Conservation (phyloP, 352 stramenopile genomes). For the Globisporangium canariense region DNA sequence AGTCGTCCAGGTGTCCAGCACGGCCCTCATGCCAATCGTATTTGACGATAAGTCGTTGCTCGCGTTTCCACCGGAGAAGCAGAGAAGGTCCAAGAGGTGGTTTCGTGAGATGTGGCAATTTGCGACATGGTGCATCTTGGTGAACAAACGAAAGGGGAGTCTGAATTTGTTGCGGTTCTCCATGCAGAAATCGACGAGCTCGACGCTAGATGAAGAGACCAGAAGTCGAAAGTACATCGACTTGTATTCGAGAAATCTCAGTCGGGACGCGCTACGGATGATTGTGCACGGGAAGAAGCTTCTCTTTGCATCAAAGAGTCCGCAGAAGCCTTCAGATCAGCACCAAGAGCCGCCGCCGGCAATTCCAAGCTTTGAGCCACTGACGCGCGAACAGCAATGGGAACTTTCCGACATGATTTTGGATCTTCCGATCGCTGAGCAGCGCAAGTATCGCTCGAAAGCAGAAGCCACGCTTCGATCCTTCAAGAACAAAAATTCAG, state of each 20-base stretch:
- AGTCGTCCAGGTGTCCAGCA: conserved; percentile 26
- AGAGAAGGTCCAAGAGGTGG: conserved; percentile 39
- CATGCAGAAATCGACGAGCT: not conserved
- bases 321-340: conserved; percentile 10
- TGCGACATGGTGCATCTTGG: conserved; percentile 44
- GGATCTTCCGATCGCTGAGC: conserved; percentile 39
- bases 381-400: conserved; percentile 51
- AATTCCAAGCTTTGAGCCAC: conserved; percentile 26
- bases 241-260: conserved; percentile 58
- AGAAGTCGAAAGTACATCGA: conserved; percentile 34
- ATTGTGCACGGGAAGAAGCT: conserved; percentile 36
- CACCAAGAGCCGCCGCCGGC: conserved; percentile 10
- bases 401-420: conserved; percentile 65
- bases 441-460: conserved; percentile 44
- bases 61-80: conserved; percentile 22
- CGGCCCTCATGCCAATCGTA: conserved; percentile 35
- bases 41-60: conserved; percentile 13
- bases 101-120: conserved; percentile 72
- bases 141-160: conserved; percentile 24
- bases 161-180: conserved; percentile 12
- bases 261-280: conserved; percentile 34
- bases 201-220: conserved; percentile 7
- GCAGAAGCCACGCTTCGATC: conserved; percentile 34
- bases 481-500: conserved; percentile 23
- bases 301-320: conserved; percentile 19